Percentiles rank a stretch among this genome's conserved stretches.
These are phyloP conservation scores for Ceratobasidium sp. DNA, from an alignment of 1,284 basidiomycete genomes.

Conservation along the genomic window DNA sequence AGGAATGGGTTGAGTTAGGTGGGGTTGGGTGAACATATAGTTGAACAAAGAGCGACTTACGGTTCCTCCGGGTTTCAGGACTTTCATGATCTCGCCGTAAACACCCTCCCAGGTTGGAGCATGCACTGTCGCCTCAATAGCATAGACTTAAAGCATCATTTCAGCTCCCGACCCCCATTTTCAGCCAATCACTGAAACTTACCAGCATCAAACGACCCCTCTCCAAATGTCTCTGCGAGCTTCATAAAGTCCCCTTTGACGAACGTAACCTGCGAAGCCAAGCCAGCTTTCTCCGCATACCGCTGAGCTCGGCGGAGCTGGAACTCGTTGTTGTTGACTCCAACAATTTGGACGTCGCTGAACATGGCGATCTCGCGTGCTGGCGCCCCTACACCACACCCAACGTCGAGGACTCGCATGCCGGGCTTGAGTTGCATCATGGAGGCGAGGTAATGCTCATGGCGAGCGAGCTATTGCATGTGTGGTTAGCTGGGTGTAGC, in stretches of 20 bases:
- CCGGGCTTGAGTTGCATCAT: conserved; percentile 85
- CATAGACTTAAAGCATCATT: conserved; percentile 71
- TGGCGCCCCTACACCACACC: conserved; percentile 97
- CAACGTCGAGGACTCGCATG: conserved; percentile 97
- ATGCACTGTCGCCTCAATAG: conserved; percentile 97
- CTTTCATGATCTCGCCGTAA: conserved; percentile 92
- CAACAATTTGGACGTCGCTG: conserved; percentile 86
- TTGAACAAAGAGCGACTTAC: conserved; percentile 63
- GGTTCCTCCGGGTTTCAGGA: conserved; percentile 95
- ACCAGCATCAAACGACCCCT: conserved; percentile 94
- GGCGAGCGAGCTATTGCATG: conserved; percentile 80
- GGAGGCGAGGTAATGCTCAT: conserved; percentile 96
- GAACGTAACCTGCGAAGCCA: conserved; percentile 82
- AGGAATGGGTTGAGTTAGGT: conserved; percentile 30
- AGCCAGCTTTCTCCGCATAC: conserved; percentile 83
- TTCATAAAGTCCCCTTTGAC: conserved; percentile 98
- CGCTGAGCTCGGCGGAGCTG: conserved; percentile 86
- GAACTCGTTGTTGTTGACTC: conserved; percentile 97
- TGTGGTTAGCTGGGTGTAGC: background rate
- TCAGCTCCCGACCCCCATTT: background rate
- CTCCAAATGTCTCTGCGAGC: conserved; percentile 89
- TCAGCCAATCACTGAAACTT: conserved; percentile 49
- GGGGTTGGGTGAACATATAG: background rate
- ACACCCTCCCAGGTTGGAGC: conserved; percentile 96
- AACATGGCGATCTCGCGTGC: conserved; percentile 95